A percentile compares a stretch with the other conserved stretches of the same genome.
These are phyloP conservation scores for Wakefieldia striispora DNA, from an alignment of 768 basidiomycete species.

Conservation along the genomic window DNA sequence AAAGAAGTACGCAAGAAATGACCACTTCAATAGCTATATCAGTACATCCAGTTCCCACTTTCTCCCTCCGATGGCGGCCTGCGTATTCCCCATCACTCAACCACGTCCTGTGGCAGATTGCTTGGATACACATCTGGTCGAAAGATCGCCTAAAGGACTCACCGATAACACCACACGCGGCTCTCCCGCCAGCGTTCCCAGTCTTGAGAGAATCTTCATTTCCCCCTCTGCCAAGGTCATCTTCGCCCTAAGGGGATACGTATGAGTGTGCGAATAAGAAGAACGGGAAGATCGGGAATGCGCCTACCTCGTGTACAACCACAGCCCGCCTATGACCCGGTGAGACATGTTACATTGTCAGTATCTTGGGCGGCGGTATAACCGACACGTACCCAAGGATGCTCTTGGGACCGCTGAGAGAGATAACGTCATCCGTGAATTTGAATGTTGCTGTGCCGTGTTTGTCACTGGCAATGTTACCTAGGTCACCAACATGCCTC, in stretches of 20 bases:
- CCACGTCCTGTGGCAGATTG: slow-evolving; percentile 14
- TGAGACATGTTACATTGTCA: slow-evolving; percentile 3
- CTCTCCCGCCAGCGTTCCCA: slow-evolving; percentile 72
- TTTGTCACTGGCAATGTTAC: slow-evolving; percentile 66
- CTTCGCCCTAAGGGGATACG: slow-evolving; percentile 50
- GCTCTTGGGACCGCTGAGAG: slow-evolving; percentile 63
- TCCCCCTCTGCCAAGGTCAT: slow-evolving; percentile 74
- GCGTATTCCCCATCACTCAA: slow-evolving; percentile 6
- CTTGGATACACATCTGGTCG: not conserved
- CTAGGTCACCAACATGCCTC: slow-evolving; percentile 75
- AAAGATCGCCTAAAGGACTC: slow-evolving; percentile 12
- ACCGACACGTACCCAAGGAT: slow-evolving; percentile 59
- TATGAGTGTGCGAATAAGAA: slow-evolving; percentile 9
- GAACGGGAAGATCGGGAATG: not conserved
- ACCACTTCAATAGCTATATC: slow-evolving; percentile 2
- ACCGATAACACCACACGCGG: slow-evolving; percentile 86
- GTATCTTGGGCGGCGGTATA: not conserved
- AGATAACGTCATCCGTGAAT: slow-evolving; percentile 58
- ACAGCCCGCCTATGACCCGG: slow-evolving; percentile 52
- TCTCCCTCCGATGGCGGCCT: not conserved
- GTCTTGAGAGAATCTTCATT: slow-evolving; percentile 72
- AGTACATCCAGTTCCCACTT: not conserved
- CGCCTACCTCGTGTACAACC: slow-evolving; percentile 66
- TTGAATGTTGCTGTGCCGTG: slow-evolving; percentile 56
- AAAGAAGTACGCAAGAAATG: no score